Evolutionary conservation across 2,329 filamentous ascomycete genomes (phyloP).

Genomic region (Dendryphion nanum): DNA sequence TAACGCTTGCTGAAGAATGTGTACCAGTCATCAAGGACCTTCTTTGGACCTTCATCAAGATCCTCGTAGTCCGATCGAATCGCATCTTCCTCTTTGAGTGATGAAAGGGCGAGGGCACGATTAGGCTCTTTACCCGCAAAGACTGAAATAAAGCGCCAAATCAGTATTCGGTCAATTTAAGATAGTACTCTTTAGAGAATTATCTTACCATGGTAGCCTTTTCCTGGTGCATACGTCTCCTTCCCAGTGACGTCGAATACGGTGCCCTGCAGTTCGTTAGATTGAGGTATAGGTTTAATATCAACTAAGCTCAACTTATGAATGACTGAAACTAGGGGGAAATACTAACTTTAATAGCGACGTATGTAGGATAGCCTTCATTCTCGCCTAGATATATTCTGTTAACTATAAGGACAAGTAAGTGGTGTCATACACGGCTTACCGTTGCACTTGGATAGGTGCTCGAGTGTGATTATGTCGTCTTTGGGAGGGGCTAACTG

Average conservation of each 20-base stretch:
- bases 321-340: neutral
- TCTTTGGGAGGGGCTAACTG: conserved; percentile 80
- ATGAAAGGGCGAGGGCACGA: conserved; percentile 83
- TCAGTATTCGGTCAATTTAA: no score
- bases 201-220: conserved; percentile 76
- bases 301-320: no score
- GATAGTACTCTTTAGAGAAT: neutral
- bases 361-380: conserved; percentile 58
- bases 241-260: conserved; percentile 95
- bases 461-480: conserved; percentile 77
- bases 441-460: conserved; percentile 83
- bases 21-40: conserved; percentile 84
- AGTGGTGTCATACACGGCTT: conserved; percentile 33
- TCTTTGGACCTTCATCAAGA: conserved; percentile 80
- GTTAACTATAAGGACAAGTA: conserved; percentile 1
- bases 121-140: conserved; percentile 96
- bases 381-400: conserved; percentile 55
- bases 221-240: conserved; percentile 77
- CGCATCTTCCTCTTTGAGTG: conserved; percentile 81
- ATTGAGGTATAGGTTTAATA: no score
- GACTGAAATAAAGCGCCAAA: conserved; percentile 63
- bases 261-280: no score
- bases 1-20: conserved; percentile 97
- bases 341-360: conserved; percentile 55
- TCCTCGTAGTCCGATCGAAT: conserved; percentile 72